Percentiles rank a stretch among this genome's conserved stretches.
phyloP scores from a whole-genome alignment of 2,329 filamentous ascomycete genomes.

The Furcasterigmium sp. region DNA sequence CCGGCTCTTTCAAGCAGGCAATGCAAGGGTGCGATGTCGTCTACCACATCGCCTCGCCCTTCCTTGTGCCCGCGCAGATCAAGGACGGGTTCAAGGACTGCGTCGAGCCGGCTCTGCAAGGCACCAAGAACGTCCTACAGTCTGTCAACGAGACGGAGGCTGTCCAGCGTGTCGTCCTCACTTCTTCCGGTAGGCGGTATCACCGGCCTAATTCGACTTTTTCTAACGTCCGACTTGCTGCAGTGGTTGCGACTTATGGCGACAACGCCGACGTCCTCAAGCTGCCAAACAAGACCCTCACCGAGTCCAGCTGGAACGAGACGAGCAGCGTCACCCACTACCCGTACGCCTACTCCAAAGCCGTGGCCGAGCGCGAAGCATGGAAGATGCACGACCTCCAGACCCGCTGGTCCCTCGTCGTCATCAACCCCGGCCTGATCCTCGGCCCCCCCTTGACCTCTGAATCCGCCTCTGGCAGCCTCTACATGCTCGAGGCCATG shows the following conservation, averaged over 20 bases:
- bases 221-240: background rate
- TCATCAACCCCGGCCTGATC: conserved; percentile 10
- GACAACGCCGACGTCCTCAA: conserved; percentile 2
- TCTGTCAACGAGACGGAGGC: conserved; percentile 15
- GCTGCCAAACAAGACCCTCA: background rate
- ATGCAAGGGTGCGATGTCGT: conserved; percentile 22
- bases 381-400: conserved; percentile 12
- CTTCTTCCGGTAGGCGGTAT: background rate
- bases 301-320: conserved; percentile 2
- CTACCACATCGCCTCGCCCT: conserved; percentile 28
- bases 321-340: conserved; percentile 2
- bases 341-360: conserved; percentile 9
- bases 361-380: conserved; percentile 9
- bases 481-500: conserved; percentile 19
- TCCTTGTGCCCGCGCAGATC: conserved; percentile 19
- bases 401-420: conserved; percentile 9
- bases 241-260: background rate
- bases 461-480: conserved; percentile 17
- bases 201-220: background rate
- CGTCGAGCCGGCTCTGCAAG: conserved; percentile 19
- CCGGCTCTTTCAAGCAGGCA: conserved; percentile 20
- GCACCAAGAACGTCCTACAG: conserved; percentile 18
- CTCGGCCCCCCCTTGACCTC: conserved; percentile 10
- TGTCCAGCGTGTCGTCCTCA: conserved; percentile 17
- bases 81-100: conserved; percentile 17